phyloP scores from a whole-genome alignment of 352 stramenopile species.

The Pythium oligandrum region DNA sequence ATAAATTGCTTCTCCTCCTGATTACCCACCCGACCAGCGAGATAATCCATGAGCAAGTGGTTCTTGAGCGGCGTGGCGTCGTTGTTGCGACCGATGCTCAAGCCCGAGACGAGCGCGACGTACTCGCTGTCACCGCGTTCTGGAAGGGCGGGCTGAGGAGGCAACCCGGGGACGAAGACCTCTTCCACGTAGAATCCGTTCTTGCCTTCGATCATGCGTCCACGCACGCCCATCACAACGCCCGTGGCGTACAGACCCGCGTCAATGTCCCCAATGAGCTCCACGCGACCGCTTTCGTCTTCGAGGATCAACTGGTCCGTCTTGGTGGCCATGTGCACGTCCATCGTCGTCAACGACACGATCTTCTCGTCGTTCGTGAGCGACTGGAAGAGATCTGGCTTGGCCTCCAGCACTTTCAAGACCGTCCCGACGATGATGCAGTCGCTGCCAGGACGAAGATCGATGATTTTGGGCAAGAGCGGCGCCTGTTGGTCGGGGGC shows the following conservation, averaged over 20 bases:
- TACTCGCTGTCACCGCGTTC: constrained; percentile 47
- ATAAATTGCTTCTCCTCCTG: constrained; percentile 55
- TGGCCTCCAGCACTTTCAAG: constrained; percentile 72
- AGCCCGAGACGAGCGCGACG: constrained; percentile 59
- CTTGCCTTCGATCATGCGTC: constrained; percentile 36
- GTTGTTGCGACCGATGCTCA: constrained; percentile 36
- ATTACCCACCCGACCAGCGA: constrained; percentile 54
- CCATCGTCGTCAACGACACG: constrained; percentile 27
- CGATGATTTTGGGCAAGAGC: constrained; percentile 72
- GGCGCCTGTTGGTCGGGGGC: constrained; percentile 18
- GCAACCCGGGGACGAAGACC: constrained; percentile 50
- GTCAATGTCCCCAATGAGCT: constrained; percentile 54
- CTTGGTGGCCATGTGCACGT: constrained; percentile 41
- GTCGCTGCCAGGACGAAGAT: constrained; percentile 56
- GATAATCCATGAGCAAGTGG: constrained; percentile 74
- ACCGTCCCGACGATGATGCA: constrained; percentile 80
- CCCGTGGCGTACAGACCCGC: constrained; percentile 60
- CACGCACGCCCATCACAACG: constrained; percentile 66
- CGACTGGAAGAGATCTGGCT: constrained; percentile 81
- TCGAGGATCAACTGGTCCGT: constrained; percentile 83
- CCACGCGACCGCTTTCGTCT: constrained; percentile 84
- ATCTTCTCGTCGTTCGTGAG: constrained; percentile 61
- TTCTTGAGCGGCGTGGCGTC: constrained; percentile 39
- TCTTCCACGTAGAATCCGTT: constrained; percentile 52
- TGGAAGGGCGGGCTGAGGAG: constrained; percentile 44